Evolutionary conservation across 148 eudicot genomes (phyloP).

Genomic region (Persicaria tinctoria): DNA sequence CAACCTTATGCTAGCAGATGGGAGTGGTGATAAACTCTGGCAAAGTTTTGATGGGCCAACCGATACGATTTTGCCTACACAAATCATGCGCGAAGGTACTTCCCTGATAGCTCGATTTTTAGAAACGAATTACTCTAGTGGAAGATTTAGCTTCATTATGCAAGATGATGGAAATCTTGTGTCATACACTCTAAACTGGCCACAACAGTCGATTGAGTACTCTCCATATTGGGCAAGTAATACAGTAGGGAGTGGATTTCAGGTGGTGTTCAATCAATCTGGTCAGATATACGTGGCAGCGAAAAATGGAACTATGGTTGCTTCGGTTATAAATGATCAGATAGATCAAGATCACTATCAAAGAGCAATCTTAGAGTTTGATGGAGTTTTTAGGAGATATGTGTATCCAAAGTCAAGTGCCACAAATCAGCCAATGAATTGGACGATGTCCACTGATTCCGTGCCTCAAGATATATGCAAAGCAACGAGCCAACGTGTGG

Average conservation of each 20-base stretch:
- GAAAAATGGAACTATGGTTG: not conserved
- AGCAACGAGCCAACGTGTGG: not conserved
- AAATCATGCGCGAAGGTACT: too few species aligned
- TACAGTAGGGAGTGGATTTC: not conserved
- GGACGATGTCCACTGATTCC: slow-evolving; percentile 20
- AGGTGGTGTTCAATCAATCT: not conserved
- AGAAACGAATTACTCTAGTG: too few species aligned
- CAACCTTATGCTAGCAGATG: not conserved
- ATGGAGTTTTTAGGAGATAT: slow-evolving; percentile 31
- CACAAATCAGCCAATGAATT: not conserved
- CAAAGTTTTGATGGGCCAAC: slow-evolving; percentile 10
- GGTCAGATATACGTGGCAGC: not conserved
- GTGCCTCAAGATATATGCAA: slow-evolving; percentile 41
- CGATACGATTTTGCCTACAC: slow-evolving; percentile 19
- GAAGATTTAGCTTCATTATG: too few species aligned
- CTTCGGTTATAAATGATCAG: not conserved
- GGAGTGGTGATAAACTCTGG: not conserved
- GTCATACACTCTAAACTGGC: not conserved
- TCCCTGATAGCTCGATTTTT: too few species aligned
- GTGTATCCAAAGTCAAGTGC: slow-evolving; percentile 6
- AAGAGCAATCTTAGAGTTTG: slow-evolving; percentile 25
- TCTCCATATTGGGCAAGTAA: not conserved
- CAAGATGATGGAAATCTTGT: too few species aligned
- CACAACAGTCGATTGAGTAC: not conserved
- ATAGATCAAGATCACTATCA: not conserved